Conservation (phyloP, 441 rosid species). For the Flueggea neowawraea region DNA sequence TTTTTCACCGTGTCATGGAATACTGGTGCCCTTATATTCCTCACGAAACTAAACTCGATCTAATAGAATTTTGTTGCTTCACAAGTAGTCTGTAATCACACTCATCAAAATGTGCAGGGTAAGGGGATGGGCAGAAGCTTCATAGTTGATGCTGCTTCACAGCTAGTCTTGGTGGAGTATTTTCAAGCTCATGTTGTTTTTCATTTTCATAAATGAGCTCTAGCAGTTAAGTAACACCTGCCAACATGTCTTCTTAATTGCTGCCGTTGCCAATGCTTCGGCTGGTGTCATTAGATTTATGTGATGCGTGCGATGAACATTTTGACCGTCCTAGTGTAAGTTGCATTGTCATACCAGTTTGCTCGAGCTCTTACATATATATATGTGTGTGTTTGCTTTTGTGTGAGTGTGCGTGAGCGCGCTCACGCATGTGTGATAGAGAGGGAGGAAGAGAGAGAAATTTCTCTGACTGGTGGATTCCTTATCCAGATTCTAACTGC, state of each 20-base stretch:
- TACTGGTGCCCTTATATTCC: too few species aligned
- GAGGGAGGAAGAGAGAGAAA: too few species aligned
- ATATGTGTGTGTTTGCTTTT: too few species aligned
- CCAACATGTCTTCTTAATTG: slow-evolving; percentile 5
- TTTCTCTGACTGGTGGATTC: too few species aligned
- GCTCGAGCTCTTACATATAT: too few species aligned
- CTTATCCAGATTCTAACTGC: too few species aligned
- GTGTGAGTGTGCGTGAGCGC: too few species aligned
- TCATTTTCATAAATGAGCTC: not conserved
- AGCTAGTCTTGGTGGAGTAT: slow-evolving; percentile 30
- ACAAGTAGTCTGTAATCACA: not conserved
- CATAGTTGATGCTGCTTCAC: slow-evolving; percentile 57
- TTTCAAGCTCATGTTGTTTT: not conserved
- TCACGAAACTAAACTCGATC: too few species aligned
- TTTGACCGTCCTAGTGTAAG: slow-evolving; percentile 59
- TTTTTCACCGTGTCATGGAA: not conserved
- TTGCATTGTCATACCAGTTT: too few species aligned
- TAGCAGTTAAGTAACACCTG: not conserved
- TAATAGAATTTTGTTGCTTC: not conserved
- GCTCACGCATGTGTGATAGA: too few species aligned
- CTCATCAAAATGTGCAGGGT: slow-evolving; percentile 40
- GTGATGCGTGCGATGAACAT: slow-evolving; percentile 73
- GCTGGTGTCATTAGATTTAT: slow-evolving; percentile 52
- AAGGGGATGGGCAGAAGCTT: slow-evolving; percentile 51
- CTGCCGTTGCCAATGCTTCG: slow-evolving; percentile 72